Evolutionary conservation across 805 yeast species (phyloP).

Genomic region (Groenewaldozyma salmanticensis): DNA sequence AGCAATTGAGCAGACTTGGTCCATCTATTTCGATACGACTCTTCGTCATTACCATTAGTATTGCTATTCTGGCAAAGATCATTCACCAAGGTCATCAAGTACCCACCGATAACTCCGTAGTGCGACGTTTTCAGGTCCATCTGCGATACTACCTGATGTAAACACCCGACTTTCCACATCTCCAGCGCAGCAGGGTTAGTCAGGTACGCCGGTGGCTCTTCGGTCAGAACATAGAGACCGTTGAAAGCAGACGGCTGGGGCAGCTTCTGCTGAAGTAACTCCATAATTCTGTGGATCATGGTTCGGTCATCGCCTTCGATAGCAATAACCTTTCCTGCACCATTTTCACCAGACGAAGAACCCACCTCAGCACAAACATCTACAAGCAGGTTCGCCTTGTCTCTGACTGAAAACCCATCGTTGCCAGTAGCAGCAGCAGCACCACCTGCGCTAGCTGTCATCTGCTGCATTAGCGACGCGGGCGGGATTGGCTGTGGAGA

Average conservation of each 20-base stretch:
- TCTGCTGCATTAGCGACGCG: too few species aligned
- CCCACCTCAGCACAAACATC: neutral
- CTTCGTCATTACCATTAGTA: conserved; percentile 3
- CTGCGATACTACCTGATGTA: conserved; percentile 18
- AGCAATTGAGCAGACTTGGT: conserved; percentile 15
- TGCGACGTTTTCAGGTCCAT: conserved; percentile 4
- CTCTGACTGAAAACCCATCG: neutral
- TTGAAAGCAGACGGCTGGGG: neutral
- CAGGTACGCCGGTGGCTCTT: conserved; percentile 14
- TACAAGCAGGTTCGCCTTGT: neutral
- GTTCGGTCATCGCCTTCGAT: conserved; percentile 15
- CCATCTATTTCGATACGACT: conserved; percentile 17
- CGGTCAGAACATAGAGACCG: conserved; percentile 6
- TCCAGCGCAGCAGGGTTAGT: conserved; percentile 13
- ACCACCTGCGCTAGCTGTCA: too few species aligned
- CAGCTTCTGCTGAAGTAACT: conserved; percentile 7
- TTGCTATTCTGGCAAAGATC: conserved; percentile 7
- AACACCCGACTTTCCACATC: conserved; percentile 19
- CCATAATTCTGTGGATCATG: conserved; percentile 6
- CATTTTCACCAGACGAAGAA: neutral
- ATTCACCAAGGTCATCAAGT: conserved; percentile 18
- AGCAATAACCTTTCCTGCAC: conserved; percentile 12
- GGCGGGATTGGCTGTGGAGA: too few species aligned
- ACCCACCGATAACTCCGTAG: conserved; percentile 16
- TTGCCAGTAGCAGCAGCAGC: too few species aligned